Percentiles rank a stretch among this genome's conserved stretches.
These are phyloP conservation scores for Calonectria multiphialidica DNA, from an alignment of 2,329 filamentous ascomycete genomes.

Conservation along the genomic window DNA sequence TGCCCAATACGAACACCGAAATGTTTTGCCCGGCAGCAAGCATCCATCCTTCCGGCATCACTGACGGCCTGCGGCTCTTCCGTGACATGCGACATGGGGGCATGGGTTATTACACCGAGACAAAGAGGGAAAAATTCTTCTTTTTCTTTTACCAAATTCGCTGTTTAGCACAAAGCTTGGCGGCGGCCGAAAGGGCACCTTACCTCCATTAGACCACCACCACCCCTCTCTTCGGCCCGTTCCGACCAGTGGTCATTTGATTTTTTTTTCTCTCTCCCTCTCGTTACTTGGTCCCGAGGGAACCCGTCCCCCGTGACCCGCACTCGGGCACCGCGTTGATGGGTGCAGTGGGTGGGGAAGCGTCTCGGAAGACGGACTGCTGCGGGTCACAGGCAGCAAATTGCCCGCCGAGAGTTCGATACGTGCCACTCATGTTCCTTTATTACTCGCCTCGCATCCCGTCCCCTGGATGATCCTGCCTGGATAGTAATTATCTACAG, in stretches of 20 bases:
- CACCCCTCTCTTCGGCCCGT: constrained; percentile 17
- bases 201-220: background rate
- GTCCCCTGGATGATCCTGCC: background rate
- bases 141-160: background rate
- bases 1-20: constrained; percentile 17
- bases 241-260: constrained; percentile 13
- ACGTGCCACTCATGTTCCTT: constrained; percentile 8
- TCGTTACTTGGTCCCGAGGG: constrained; percentile 3
- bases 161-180: background rate
- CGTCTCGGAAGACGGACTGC: constrained; percentile 25
- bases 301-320: constrained; percentile 24
- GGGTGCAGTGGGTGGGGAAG: constrained; percentile 5
- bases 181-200: background rate
- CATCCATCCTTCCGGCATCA: constrained; percentile 5
- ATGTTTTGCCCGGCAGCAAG: background rate
- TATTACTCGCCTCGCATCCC: constrained; percentile 3
- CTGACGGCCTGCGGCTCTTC: constrained; percentile 17
- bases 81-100: constrained; percentile 4
- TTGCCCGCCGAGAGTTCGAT: background rate
- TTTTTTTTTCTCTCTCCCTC: too few species aligned
- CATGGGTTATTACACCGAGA: constrained; percentile 13
- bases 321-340: constrained; percentile 33
- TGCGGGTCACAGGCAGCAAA: background rate
- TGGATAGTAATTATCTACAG: constrained; percentile 2
- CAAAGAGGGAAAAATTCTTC: background rate